phyloP scores from a whole-genome alignment of 1,284 basidiomycete species.

The Fistulinella cinereoalba region DNA sequence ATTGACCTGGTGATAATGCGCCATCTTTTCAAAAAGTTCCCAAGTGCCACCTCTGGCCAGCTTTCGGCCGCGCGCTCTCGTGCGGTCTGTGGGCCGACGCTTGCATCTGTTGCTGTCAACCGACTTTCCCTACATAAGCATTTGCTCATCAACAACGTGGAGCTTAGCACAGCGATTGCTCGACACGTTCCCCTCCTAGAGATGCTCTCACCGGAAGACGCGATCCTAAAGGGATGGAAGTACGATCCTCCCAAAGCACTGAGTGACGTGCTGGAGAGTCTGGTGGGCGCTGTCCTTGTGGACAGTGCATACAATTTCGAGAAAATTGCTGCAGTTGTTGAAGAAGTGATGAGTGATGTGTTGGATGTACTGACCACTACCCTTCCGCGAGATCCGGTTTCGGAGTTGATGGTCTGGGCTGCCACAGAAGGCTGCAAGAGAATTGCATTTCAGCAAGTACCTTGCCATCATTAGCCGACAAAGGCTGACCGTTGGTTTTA shows the following conservation, averaged over 20 bases:
- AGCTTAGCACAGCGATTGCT: conserved; percentile 61
- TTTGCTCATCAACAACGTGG: conserved; percentile 67
- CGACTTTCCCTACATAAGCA: conserved; percentile 67
- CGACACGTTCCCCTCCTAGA: conserved; percentile 59
- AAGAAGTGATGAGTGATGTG: conserved; percentile 60
- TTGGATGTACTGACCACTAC: conserved; percentile 54
- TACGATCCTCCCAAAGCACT: conserved; percentile 81
- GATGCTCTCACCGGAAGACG: conserved; percentile 52
- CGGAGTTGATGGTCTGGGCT: conserved; percentile 63
- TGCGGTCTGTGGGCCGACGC: conserved; percentile 70
- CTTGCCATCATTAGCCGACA: neutral
- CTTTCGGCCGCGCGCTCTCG: conserved; percentile 68
- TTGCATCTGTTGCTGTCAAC: conserved; percentile 66
- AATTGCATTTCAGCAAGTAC: conserved; percentile 45
- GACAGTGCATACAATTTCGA: conserved; percentile 76
- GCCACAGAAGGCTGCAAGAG: conserved; percentile 53
- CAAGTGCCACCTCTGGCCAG: conserved; percentile 68
- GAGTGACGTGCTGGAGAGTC: conserved; percentile 76
- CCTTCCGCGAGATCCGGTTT: conserved; percentile 63
- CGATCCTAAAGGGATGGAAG: conserved; percentile 69
- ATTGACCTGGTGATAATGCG: conserved; percentile 71
- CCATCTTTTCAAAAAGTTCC: conserved; percentile 71
- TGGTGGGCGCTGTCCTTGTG: conserved; percentile 80
- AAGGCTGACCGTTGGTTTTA: conserved; percentile 28
- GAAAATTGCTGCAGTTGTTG: conserved; percentile 55